A percentile compares a stretch with the other conserved stretches of the same genome.
Evolutionary conservation across 768 basidiomycete species (phyloP).

Genomic region (Mycena kentingensis): DNA sequence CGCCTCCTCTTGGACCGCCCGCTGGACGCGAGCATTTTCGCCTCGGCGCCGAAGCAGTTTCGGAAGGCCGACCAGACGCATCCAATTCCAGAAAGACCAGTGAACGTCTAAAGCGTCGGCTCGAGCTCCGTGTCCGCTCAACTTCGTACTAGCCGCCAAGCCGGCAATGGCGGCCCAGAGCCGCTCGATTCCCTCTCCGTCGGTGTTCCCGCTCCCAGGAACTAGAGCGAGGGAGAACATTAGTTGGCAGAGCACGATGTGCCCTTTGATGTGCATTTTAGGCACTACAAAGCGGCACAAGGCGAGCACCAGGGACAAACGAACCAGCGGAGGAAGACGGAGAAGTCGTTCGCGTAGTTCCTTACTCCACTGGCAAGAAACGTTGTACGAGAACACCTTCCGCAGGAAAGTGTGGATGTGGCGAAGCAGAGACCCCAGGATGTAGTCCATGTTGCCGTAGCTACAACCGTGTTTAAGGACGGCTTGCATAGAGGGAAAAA

Average conservation of each 20-base stretch:
- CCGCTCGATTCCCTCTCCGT: constrained; percentile 38
- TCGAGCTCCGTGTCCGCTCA: constrained; percentile 38
- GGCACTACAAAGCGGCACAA: constrained; percentile 27
- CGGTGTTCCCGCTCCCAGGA: constrained; percentile 30
- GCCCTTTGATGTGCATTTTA: constrained; percentile 33
- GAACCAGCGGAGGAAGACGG: constrained; percentile 15
- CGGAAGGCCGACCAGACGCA: neutral
- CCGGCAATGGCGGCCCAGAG: constrained; percentile 33
- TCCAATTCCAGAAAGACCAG: neutral
- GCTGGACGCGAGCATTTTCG: neutral
- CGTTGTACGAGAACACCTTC: constrained; percentile 35
- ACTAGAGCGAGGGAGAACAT: constrained; percentile 27
- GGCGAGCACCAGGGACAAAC: constrained; percentile 2
- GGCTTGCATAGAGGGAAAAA: neutral
- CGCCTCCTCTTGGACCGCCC: neutral
- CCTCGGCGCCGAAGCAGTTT: neutral
- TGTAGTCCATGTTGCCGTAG: constrained; percentile 40
- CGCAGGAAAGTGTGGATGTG: constrained; percentile 4
- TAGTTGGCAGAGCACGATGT: constrained; percentile 26
- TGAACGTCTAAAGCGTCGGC: constrained; percentile 14
- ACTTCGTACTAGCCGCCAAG: constrained; percentile 30
- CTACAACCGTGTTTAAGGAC: constrained; percentile 20
- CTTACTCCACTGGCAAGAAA: constrained; percentile 34
- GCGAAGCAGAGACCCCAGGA: constrained; percentile 26
- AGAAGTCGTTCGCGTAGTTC: constrained; percentile 22